Conservation (phyloP, 2,329 filamentous ascomycete genomes). For the Neopestalotiopsis sp. region DNA sequence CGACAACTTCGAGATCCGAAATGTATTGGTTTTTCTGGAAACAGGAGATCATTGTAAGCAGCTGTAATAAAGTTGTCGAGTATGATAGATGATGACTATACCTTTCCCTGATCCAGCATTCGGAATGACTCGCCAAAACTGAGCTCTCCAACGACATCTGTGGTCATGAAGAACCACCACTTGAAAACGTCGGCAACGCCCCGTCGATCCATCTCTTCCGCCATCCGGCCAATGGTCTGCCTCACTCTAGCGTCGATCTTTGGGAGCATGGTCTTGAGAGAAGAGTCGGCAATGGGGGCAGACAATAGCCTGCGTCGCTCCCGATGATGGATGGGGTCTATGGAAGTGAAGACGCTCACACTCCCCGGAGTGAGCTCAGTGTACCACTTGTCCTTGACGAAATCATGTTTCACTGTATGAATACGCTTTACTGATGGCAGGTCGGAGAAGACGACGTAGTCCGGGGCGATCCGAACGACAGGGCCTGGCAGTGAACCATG, state of each 20-base stretch:
- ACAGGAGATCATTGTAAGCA: background rate
- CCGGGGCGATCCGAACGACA: conserved; percentile 29
- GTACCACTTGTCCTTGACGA: conserved; percentile 33
- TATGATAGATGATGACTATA: conserved; percentile 28
- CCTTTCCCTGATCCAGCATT: conserved; percentile 55
- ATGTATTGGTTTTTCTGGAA: conserved; percentile 47
- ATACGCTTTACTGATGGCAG: conserved; percentile 28
- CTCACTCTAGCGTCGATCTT: conserved; percentile 42
- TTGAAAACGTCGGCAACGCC: conserved; percentile 51
- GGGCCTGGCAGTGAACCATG: conserved; percentile 10
- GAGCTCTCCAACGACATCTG: conserved; percentile 58
- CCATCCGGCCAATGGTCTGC: conserved; percentile 48
- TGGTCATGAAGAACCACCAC: conserved; percentile 59
- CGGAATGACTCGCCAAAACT: conserved; percentile 60
- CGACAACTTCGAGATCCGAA: conserved; percentile 39
- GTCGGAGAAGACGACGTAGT: conserved; percentile 31
- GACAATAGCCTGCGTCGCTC: conserved; percentile 47
- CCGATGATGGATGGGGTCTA: conserved; percentile 43
- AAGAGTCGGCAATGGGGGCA: conserved; percentile 42
- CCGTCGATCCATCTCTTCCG: conserved; percentile 41
- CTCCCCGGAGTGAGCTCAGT: conserved; percentile 17
- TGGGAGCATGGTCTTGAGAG: conserved; percentile 36
- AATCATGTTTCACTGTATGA: conserved; percentile 34
- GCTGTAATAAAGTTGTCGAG: background rate
- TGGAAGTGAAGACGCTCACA: conserved; percentile 45